Evolutionary conservation across 1,284 basidiomycete species (phyloP).

Genomic region (Marasmius oreades): DNA sequence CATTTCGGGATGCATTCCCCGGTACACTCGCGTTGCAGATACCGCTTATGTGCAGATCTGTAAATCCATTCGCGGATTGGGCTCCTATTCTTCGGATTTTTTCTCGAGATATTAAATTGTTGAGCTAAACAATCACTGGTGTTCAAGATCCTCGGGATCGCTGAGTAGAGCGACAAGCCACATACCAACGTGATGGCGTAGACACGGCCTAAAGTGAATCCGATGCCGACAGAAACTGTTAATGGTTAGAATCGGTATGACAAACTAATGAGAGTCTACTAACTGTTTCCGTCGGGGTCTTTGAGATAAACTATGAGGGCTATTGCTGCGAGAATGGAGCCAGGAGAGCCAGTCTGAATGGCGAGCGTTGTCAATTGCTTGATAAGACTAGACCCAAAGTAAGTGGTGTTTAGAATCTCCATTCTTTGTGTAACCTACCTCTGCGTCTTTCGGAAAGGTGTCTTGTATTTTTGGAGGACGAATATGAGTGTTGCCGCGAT

Average conservation of each 20-base stretch:
- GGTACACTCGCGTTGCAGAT: not conserved
- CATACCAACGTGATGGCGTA: constrained; percentile 2
- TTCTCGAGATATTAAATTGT: not conserved
- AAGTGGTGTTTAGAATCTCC: too few relatives aligned
- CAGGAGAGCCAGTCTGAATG: not conserved
- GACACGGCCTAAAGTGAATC: constrained; percentile 4
- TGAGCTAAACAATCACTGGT: not conserved
- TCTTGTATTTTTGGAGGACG: not conserved
- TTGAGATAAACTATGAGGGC: not conserved
- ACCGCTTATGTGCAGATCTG: not conserved
- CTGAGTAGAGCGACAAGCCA: not conserved
- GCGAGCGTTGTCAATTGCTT: not conserved
- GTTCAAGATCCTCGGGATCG: not conserved
- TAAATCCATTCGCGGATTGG: not conserved
- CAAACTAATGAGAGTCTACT: too few relatives aligned
- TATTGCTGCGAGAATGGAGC: not conserved
- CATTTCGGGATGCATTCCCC: not conserved
- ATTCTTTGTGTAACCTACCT: not conserved
- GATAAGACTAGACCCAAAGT: not conserved
- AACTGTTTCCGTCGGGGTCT: constrained; percentile 3
- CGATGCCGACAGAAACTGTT: not conserved
- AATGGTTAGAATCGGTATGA: not conserved
- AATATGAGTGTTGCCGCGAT: not conserved
- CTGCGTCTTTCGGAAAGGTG: not conserved
- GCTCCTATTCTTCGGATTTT: not conserved